Base-by-base conservation (phyloP, 1,139 yeast genomes). In the Hemisphaericaspora lyxosophila region DNA sequence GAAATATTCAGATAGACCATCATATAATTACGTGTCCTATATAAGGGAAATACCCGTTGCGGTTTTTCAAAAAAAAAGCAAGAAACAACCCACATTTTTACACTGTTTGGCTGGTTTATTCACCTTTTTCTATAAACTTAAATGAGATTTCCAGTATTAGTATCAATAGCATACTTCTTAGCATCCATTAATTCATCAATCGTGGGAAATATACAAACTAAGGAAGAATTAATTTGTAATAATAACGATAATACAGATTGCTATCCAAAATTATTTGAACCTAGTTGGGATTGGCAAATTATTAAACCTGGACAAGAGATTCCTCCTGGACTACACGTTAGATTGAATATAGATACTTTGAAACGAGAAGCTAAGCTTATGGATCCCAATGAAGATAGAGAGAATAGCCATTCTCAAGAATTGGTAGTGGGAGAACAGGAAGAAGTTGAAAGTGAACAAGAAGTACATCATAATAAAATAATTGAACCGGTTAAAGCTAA, bases 291-390 rank as follows among this genome's bases (percentile, higher is more conserved):
- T 49, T 89, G 96, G 95, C 81, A 82, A 64, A 54, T 54, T 2
- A 75, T 89, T 7, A 73, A 66, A 55, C 80, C 75, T 43, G 86
- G 84, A 12, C 95, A 85, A 54, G 72, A 75, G 12, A 71, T 87
- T 6, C 95, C 96, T 1, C 75, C 75, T 13, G 96, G 96, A 0
- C 63, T 88, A 32, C 95, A 88, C 59, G 80, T 85, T 32, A 67
- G 87, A 51, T 55, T 84, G 51, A 76, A 87, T 56, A 63, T 85
- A 39, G 88, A 83, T 19, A 82, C 89, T 0, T 80, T 83, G 19
- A 58, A 63, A 28, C 78, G 71, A 53, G 86, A 83, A 55, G 96
- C 95, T 1, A 84, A 77, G 47, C 41, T 83, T 7, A 54, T 70
- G 53, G 74, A 68, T 14, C 50, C 53, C 4, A 50, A 50, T 7